Percentiles rank a stretch among this genome's conserved stretches.
These are phyloP conservation scores for Blastomyces emzantsi DNA, from an alignment of 2,329 filamentous ascomycete species.

Conservation along the genomic window DNA sequence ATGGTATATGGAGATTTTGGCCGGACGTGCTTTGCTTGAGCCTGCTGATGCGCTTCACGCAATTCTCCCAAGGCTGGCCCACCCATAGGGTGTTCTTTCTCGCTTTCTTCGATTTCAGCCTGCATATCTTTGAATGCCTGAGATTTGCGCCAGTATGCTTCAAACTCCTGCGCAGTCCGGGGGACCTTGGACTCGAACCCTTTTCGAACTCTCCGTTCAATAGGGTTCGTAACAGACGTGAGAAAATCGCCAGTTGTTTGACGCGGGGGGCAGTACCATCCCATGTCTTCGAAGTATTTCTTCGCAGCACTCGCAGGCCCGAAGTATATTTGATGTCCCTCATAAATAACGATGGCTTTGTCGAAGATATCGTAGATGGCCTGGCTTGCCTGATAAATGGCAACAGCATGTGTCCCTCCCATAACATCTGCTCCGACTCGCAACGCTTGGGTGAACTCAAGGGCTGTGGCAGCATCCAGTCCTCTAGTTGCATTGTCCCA, in stretches of 20 bases:
- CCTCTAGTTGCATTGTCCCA: constrained; percentile 46
- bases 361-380: constrained; percentile 57
- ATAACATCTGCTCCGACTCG: constrained; percentile 43
- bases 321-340: constrained; percentile 70
- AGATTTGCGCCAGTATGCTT: constrained; percentile 39
- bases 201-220: constrained; percentile 46
- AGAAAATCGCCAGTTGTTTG: constrained; percentile 63
- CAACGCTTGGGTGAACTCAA: constrained; percentile 50
- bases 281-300: constrained; percentile 58
- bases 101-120: constrained; percentile 29
- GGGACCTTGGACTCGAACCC: constrained; percentile 56
- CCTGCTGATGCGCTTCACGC: constrained; percentile 24
- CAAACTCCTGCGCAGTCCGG: constrained; percentile 60
- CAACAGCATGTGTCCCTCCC: constrained; percentile 45
- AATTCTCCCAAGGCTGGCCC: constrained; percentile 27
- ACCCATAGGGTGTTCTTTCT: constrained; percentile 26
- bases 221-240: constrained; percentile 57
- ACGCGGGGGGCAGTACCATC: constrained; percentile 57
- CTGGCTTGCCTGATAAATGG: constrained; percentile 49
- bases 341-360: constrained; percentile 64
- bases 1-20: constrained; percentile 60
- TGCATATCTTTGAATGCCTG: constrained; percentile 25
- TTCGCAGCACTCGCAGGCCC: constrained; percentile 53
- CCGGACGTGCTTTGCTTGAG: constrained; percentile 32
- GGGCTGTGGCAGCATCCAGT: constrained; percentile 48